Percentiles rank a stretch among this genome's conserved stretches.
Evolutionary conservation across 1,284 basidiomycete species (phyloP).

Genomic region (Athelia psychrophila): DNA sequence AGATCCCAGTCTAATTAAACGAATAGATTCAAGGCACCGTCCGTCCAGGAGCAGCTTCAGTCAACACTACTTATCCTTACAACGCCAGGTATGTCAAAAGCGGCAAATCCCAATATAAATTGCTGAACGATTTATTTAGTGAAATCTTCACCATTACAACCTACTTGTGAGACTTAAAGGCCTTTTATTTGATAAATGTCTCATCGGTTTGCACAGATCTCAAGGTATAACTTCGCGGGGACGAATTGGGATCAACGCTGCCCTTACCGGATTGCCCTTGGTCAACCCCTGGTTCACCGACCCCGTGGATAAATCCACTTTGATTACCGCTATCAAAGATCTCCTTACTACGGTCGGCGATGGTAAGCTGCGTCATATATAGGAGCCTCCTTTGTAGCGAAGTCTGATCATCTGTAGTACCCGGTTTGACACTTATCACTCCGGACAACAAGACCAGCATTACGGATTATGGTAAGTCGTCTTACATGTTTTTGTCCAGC

Average conservation of each 20-base stretch:
- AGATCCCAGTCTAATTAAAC: background rate
- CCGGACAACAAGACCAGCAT: conserved; percentile 57
- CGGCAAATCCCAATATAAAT: too few species aligned
- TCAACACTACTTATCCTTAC: conserved; percentile 47
- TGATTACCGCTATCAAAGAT: conserved; percentile 49
- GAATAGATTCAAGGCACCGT: conserved; percentile 56
- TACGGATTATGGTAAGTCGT: conserved; percentile 41
- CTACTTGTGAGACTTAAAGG: conserved; percentile 39
- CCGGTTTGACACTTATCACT: conserved; percentile 50
- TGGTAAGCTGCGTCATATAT: conserved; percentile 28
- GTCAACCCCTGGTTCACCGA: conserved; percentile 59
- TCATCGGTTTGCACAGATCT: conserved; percentile 29
- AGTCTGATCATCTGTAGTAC: conserved; percentile 37
- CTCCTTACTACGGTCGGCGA: conserved; percentile 36
- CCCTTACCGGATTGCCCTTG: conserved; percentile 44
- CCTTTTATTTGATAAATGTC: conserved; percentile 3
- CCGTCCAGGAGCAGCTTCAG: conserved; percentile 57
- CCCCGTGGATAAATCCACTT: conserved; percentile 47
- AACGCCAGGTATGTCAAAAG: conserved; percentile 33
- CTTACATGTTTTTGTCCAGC: background rate
- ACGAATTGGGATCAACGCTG: conserved; percentile 56
- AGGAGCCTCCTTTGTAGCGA: background rate
- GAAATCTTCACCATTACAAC: conserved; percentile 61
- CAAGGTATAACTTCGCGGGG: conserved; percentile 60
- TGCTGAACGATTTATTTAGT: conserved; percentile 17